Evolutionary conservation across 2,329 filamentous ascomycete species (phyloP).

Genomic region (Mycogone perniciosa): DNA sequence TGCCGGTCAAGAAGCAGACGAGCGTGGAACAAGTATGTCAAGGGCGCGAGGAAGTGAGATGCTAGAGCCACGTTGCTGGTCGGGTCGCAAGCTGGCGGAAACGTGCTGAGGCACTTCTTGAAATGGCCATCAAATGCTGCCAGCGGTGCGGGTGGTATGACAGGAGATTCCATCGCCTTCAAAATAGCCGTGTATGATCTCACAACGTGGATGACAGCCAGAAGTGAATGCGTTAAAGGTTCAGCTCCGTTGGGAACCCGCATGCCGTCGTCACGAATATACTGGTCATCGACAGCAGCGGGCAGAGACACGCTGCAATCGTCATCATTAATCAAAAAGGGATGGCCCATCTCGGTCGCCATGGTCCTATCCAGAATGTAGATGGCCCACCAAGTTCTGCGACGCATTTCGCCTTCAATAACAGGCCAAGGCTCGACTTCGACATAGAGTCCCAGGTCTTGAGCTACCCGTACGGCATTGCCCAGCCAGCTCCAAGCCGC

Average conservation of each 20-base stretch:
- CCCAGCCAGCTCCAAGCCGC: constrained; percentile 84
- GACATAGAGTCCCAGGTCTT: constrained; percentile 75
- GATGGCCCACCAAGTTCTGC: constrained; percentile 87
- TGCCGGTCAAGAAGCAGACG: constrained; percentile 84
- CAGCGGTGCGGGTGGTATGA: constrained; percentile 60
- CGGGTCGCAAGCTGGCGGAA: constrained; percentile 68
- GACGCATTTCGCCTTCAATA: constrained; percentile 78
- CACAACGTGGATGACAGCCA: constrained; percentile 75
- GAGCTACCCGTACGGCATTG: constrained; percentile 69
- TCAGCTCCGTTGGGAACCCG: constrained; percentile 44
- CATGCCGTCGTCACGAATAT: constrained; percentile 55
- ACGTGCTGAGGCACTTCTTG: constrained; percentile 63
- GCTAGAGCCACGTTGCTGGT: constrained; percentile 62
- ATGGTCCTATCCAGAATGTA: constrained; percentile 83
- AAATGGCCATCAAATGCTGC: constrained; percentile 80
- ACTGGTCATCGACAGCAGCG: constrained; percentile 73
- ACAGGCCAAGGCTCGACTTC: constrained; percentile 67
- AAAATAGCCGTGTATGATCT: constrained; percentile 69
- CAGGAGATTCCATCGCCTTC: constrained; percentile 61
- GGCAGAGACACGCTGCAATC: constrained; percentile 84
- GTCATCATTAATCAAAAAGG: constrained; percentile 75
- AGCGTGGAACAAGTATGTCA: constrained; percentile 73
- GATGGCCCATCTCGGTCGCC: constrained; percentile 72
- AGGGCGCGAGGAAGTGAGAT: constrained; percentile 65
- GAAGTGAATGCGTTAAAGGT: constrained; percentile 61